These are phyloP conservation scores for Raffaelea albimanens DNA, from an alignment of 2,329 filamentous ascomycete species.

Conservation along the genomic window DNA sequence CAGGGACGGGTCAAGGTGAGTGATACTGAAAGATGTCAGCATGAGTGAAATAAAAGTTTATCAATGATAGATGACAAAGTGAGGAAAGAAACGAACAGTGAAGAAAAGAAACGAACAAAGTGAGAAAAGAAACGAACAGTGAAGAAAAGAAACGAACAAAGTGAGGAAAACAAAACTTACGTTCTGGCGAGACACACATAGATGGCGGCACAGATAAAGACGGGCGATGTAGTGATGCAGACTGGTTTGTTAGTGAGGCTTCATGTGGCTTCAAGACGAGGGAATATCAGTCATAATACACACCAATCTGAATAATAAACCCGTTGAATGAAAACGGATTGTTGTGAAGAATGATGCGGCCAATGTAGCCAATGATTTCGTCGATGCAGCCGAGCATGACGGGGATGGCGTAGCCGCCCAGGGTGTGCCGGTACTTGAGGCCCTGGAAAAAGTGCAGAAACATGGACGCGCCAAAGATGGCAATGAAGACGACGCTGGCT, in stretches of 20 bases:
- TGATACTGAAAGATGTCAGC: constrained; percentile 18
- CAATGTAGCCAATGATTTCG: constrained; percentile 54
- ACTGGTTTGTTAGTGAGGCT: constrained; percentile 23
- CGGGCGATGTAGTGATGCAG: constrained; percentile 46
- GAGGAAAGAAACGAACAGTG: background rate
- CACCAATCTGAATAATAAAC: constrained; percentile 58
- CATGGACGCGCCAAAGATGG: constrained; percentile 36
- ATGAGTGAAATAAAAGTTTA: too few relatives aligned
- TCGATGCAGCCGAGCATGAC: constrained; percentile 47
- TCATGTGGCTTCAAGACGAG: background rate
- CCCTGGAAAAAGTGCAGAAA: constrained; percentile 35
- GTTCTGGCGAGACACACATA: constrained; percentile 47
- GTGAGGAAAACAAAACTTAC: constrained; percentile 3
- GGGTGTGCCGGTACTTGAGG: constrained; percentile 33
- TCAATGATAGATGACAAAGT: background rate
- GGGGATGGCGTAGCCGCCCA: constrained; percentile 31
- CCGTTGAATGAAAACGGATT: constrained; percentile 49
- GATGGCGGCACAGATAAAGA: constrained; percentile 53
- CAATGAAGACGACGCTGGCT: constrained; percentile 32
- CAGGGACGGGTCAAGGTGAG: constrained; percentile 26
- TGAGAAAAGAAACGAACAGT: background rate
- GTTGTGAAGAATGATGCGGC: constrained; percentile 44
- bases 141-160: background rate
- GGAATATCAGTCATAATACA: too few relatives aligned
- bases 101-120: background rate